Base-by-base conservation (phyloP, 164 flowering plant genomes). In the Magnolia changhungtana region DNA sequence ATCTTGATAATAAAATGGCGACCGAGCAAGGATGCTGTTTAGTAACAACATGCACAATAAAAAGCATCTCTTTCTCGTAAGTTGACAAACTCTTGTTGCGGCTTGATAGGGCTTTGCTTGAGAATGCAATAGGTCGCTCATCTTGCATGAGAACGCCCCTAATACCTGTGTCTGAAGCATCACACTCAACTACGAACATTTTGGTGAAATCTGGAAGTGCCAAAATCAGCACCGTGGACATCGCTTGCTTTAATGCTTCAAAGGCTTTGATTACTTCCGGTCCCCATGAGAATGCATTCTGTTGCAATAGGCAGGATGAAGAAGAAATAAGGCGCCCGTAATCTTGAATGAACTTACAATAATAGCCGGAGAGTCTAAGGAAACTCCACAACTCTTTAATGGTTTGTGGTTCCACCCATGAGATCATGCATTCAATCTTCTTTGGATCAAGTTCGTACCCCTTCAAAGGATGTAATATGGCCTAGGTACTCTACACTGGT, bases 1-100 rank as follows among this genome's bases (percentile, higher is more conserved):
- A 50, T 59, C 14, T 13, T n/a, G 6, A 73, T 37, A 1, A 14
- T 59, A 24, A 63, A 73, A 7, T 31, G 31, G 8, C 27, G 4
- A 16, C 75, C 67, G 51, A 73, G n/a, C 4, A 73, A 13, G 66
- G 67, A 9, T 24, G 8, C 75, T 51, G 37, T 8, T 27, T 16
- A 1, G 16, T 27, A 1, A 73, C 55, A 4, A 21, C 51, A 3
- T 14, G n/a, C 2, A 73, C 50, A 5, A 63, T 8, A 6, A 67
- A 49, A 7, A 59, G 4, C 67, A 73, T 59, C 21, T 73, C 75
- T 37, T 29, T 31, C 45, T 59, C 75, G 8, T 73, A 73, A 27
- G 24, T 29, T 20, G 49, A 67, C 13, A 27, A 27, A 4, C 75
- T 51, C 75, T 9, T 4, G 16, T 29, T 29, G 24, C 13, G 27